Percentiles rank a stretch among this genome's conserved stretches.
phyloP scores from a whole-genome alignment of 768 basidiomycete species.

The Panaeolus cyanescens region DNA sequence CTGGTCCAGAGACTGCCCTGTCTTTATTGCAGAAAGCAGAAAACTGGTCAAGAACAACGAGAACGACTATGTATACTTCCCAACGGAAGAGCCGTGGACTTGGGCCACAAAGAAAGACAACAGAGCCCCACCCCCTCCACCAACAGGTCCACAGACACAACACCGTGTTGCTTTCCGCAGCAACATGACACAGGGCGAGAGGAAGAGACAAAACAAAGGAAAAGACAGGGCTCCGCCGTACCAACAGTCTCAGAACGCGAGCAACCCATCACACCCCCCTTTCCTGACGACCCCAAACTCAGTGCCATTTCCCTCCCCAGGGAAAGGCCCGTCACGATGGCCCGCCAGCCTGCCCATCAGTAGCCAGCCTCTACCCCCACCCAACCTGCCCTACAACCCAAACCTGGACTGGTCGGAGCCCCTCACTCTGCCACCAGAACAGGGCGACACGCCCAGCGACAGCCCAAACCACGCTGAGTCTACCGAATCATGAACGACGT shows the following conservation, averaged over 20 bases:
- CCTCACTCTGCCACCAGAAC: conserved; percentile 8
- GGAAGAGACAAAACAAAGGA: too few relatives aligned
- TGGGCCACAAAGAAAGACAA: neutral
- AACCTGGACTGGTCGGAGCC: conserved; percentile 12
- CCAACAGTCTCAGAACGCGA: too few relatives aligned
- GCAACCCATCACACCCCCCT: too few relatives aligned
- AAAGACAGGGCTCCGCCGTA: too few relatives aligned
- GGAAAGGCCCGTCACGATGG: too few relatives aligned
- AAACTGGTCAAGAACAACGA: neutral
- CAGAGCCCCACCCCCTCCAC: too few relatives aligned
- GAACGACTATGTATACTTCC: neutral
- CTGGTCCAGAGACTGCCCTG: neutral
- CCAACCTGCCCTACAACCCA: conserved; percentile 10
- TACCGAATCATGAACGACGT: conserved; percentile 11
- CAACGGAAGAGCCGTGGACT: conserved; percentile 1
- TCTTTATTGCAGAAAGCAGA: neutral
- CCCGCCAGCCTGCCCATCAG: too few relatives aligned
- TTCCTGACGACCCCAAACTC: too few relatives aligned
- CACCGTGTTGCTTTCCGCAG: too few relatives aligned
- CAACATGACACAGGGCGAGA: too few relatives aligned
- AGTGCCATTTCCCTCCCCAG: too few relatives aligned
- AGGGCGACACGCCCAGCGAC: neutral
- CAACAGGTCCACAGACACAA: too few relatives aligned
- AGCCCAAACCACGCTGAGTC: conserved; percentile 9
- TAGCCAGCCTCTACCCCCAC: neutral